Conservation (phyloP, 768 basidiomycete genomes). For the Rubroboletus pulcherrimus region DNA sequence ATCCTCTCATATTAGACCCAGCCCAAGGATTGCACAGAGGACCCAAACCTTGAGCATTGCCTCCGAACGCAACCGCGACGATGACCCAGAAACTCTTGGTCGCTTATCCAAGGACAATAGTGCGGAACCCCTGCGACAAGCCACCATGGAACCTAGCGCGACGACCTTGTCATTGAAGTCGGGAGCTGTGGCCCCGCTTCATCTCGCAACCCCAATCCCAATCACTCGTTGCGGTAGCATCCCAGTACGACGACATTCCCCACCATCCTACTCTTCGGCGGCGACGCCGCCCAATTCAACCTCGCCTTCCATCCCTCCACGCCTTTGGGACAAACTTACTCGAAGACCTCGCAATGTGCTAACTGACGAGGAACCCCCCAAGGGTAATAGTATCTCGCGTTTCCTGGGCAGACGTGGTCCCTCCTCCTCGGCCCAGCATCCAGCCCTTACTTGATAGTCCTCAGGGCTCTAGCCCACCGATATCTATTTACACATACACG, state of each 20-base stretch:
- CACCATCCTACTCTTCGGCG: background rate
- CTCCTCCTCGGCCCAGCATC: conserved; percentile 1
- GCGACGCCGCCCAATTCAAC: background rate
- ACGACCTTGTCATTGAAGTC: background rate
- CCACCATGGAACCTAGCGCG: background rate
- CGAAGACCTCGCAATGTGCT: conserved; percentile 11
- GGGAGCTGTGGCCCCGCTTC: background rate
- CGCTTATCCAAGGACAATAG: conserved; percentile 1
- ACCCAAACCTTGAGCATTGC: conserved; percentile 1
- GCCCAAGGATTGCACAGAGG: conserved; percentile 4
- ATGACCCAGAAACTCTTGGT: background rate
- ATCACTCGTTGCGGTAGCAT: background rate
- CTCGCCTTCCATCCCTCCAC: conserved; percentile 7
- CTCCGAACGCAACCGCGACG: conserved; percentile 3
- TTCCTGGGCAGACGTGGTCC: conserved; percentile 17
- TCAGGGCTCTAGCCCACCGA: background rate
- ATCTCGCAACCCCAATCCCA: conserved; percentile 3
- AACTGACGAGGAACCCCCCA: conserved; percentile 11
- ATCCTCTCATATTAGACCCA: conserved; percentile 6
- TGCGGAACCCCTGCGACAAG: background rate
- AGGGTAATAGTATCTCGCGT: conserved; percentile 19
- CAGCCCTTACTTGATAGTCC: conserved; percentile 1
- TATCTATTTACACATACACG: background rate
- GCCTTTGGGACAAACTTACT: conserved; percentile 25
- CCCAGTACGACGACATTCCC: background rate